phyloP scores from a whole-genome alignment of 805 yeast genomes.

The Ogataea methanolica region DNA sequence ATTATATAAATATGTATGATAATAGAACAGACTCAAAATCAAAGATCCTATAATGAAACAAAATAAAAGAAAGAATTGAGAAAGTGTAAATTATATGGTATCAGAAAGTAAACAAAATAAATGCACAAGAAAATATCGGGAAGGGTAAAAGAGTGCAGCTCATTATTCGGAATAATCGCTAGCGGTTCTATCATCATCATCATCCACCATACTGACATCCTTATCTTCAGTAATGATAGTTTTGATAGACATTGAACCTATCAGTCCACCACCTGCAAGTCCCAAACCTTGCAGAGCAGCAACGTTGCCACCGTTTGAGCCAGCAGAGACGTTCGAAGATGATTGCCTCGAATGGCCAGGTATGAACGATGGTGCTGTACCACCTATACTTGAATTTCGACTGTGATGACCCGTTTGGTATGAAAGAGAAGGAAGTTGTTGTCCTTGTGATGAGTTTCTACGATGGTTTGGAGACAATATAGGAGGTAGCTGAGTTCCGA shows the following conservation, averaged over 20 bases:
- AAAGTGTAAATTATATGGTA: neutral
- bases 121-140: constrained; percentile 2
- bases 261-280: neutral
- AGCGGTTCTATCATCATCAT: constrained; percentile 23
- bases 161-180: constrained; percentile 19
- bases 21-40: no score
- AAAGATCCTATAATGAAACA: neutral
- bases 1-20: neutral
- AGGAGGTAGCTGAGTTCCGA: neutral
- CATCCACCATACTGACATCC: constrained; percentile 15
- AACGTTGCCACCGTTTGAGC: neutral
- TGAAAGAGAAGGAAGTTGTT: no score
- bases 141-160: neutral
- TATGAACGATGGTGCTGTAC: no score
- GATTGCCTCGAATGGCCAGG: no score
- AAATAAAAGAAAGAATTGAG: neutral
- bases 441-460: no score
- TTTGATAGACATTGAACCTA: neutral
- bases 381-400: neutral
- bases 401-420: neutral
- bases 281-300: constrained; percentile 14
- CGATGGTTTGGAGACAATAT: neutral
- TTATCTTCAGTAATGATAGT: neutral
- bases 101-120: neutral
- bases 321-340: no score